phyloP scores from a whole-genome alignment of 1,284 basidiomycete species.

The Taiwanofungus camphoratus region DNA sequence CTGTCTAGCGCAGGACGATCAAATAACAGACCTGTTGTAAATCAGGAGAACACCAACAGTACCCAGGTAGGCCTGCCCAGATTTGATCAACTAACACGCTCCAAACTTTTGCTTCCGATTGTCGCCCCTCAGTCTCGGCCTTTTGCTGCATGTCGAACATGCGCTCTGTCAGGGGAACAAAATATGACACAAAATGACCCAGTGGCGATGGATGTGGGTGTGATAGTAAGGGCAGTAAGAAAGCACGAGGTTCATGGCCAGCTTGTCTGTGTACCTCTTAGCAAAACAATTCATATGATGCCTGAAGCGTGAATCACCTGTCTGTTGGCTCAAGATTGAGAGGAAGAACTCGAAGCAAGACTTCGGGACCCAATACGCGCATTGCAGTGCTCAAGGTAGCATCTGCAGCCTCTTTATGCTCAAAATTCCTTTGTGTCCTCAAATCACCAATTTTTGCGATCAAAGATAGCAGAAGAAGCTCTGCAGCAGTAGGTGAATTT shows the following conservation, averaged over 20 bases:
- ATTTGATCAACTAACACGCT: slow-evolving; percentile 89
- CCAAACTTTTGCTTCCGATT: slow-evolving; percentile 91
- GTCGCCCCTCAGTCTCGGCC: slow-evolving; percentile 64
- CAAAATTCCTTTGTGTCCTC: slow-evolving; percentile 78
- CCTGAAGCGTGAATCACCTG: slow-evolving; percentile 51
- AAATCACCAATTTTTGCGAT: slow-evolving; percentile 74
- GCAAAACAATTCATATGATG: slow-evolving; percentile 7
- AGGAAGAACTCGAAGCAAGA: slow-evolving; percentile 73
- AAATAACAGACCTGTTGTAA: slow-evolving; percentile 40
- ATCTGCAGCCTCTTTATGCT: slow-evolving; percentile 89
- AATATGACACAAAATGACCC: slow-evolving; percentile 82
- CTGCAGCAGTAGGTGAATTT: slow-evolving; percentile 55
- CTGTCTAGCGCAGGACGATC: background rate
- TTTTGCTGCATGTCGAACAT: slow-evolving; percentile 86
- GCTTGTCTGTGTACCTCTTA: slow-evolving; percentile 39
- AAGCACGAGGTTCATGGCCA: slow-evolving; percentile 75
- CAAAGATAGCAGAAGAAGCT: slow-evolving; percentile 69
- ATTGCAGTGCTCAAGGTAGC: slow-evolving; percentile 77
- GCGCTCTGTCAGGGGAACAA: slow-evolving; percentile 90
- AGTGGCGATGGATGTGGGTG: slow-evolving; percentile 78
- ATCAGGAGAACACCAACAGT: slow-evolving; percentile 65
- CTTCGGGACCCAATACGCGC: slow-evolving; percentile 81
- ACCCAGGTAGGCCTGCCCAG: slow-evolving; percentile 87
- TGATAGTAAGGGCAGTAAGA: slow-evolving; percentile 87
- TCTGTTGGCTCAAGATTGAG: slow-evolving; percentile 81